Conservation (phyloP, 805 yeast species). For the Zygosaccharomyces bailii region DNA sequence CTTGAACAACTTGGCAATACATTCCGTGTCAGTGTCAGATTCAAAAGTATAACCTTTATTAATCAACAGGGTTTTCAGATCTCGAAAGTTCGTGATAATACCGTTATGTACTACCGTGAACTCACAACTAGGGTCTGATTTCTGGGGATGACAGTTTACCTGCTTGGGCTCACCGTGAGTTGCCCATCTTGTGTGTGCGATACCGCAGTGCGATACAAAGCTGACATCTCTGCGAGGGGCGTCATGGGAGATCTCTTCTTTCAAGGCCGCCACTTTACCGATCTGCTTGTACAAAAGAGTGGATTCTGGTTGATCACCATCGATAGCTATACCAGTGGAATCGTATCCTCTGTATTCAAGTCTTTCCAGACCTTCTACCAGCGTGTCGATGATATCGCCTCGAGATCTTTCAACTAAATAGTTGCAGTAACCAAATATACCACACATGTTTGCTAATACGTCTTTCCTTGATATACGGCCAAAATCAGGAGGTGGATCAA, state of each 20-base stretch:
- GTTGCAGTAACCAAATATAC: constrained; percentile 97
- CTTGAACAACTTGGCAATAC: constrained; percentile 92
- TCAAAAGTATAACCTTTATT: constrained; percentile 80
- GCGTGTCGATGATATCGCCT: constrained; percentile 86
- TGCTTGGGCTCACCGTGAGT: constrained; percentile 94
- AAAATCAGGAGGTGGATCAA: not conserved
- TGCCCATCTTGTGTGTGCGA: constrained; percentile 99
- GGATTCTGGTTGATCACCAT: constrained; percentile 75
- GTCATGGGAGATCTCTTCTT: constrained; percentile 52
- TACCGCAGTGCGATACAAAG: constrained; percentile 86
- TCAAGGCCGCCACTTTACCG: constrained; percentile 86
- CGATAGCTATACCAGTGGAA: constrained; percentile 94
- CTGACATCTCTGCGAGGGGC: constrained; percentile 57
- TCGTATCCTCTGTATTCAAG: constrained; percentile 98
- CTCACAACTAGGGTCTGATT: constrained; percentile 78
- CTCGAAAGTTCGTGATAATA: constrained; percentile 93
- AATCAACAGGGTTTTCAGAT: constrained; percentile 73
- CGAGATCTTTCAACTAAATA: constrained; percentile 87
- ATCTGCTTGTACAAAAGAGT: constrained; percentile 74
- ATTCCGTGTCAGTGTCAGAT: constrained; percentile 96
- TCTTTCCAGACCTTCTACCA: constrained; percentile 81
- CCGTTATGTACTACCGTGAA: constrained; percentile 96
- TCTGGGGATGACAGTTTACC: constrained; percentile 91
- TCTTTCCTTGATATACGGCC: constrained; percentile 1
- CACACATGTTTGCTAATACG: constrained; percentile 50